Conservation (phyloP, 129 eudicot species). For the Kitagawia praeruptora region DNA sequence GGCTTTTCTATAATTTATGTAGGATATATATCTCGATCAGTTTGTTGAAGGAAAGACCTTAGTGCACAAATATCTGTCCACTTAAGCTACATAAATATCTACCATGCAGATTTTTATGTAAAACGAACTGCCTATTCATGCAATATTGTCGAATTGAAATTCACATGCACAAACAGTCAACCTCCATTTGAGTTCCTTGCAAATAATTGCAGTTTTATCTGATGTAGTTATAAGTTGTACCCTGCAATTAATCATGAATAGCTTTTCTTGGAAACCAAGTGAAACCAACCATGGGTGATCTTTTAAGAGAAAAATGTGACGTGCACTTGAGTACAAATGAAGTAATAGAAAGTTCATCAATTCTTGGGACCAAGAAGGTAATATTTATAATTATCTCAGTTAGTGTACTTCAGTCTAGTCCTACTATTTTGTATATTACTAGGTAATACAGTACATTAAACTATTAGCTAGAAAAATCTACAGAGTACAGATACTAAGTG, state of each 20-base stretch:
- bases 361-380: conserved; percentile 32
- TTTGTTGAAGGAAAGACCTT: background rate
- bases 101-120: background rate
- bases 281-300: conserved; percentile 27
- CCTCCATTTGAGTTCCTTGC: background rate
- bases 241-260: background rate
- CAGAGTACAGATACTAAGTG: background rate
- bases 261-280: conserved; percentile 21
- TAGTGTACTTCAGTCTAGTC: background rate
- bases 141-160: background rate
- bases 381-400: background rate
- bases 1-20: background rate
- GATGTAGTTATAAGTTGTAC: background rate
- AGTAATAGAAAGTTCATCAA: conserved; percentile 26
- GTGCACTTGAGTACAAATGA: conserved; percentile 13
- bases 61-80: background rate
- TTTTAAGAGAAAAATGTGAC: conserved; percentile 25
- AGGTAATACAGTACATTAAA: background rate
- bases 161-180: background rate
- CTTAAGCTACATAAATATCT: background rate
- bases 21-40: background rate
- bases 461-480: background rate
- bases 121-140: background rate
- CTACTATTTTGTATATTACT: background rate
- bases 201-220: background rate